These are phyloP conservation scores for Yamadazyma dushanensis DNA, from an alignment of 1,139 yeast genomes.

Conservation along the genomic window DNA sequence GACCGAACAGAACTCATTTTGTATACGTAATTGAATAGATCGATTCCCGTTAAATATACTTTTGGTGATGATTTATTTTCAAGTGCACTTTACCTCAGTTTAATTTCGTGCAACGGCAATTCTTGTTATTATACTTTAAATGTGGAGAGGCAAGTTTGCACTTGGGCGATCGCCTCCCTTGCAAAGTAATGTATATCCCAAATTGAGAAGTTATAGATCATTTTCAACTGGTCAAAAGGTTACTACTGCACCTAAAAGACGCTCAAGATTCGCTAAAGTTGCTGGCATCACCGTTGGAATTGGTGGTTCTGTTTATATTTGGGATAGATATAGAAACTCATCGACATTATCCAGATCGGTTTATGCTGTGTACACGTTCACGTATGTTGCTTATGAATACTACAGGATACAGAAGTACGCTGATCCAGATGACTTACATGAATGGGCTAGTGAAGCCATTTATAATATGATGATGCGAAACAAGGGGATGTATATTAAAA, in stretches of 20 bases:
- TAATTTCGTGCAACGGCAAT: too few species aligned
- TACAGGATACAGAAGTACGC: constrained; percentile 45
- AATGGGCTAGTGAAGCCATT: constrained; percentile 56
- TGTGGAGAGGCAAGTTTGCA: too few species aligned
- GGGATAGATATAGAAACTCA: constrained; percentile 46
- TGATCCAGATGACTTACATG: constrained; percentile 54
- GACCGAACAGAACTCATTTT: constrained; percentile 24
- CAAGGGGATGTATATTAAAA: constrained; percentile 72
- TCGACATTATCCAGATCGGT: constrained; percentile 53
- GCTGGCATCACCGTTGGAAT: constrained; percentile 6
- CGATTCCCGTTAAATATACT: neutral
- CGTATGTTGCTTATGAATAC: constrained; percentile 62
- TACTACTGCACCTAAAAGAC: neutral
- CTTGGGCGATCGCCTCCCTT: too few species aligned
- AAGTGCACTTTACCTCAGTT: too few species aligned
- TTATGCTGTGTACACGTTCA: constrained; percentile 49
- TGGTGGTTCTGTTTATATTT: constrained; percentile 24
- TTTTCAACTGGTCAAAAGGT: too few species aligned
- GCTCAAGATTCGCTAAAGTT: neutral
- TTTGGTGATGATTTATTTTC: too few species aligned
- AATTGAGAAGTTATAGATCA: too few species aligned
- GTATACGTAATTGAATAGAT: too few species aligned
- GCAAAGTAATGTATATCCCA: too few species aligned
- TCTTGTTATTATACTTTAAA: too few species aligned
- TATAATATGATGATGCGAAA: constrained; percentile 53